phyloP scores from a whole-genome alignment of 2,329 filamentous ascomycete species.

The Reticulascus tulasneorum region DNA sequence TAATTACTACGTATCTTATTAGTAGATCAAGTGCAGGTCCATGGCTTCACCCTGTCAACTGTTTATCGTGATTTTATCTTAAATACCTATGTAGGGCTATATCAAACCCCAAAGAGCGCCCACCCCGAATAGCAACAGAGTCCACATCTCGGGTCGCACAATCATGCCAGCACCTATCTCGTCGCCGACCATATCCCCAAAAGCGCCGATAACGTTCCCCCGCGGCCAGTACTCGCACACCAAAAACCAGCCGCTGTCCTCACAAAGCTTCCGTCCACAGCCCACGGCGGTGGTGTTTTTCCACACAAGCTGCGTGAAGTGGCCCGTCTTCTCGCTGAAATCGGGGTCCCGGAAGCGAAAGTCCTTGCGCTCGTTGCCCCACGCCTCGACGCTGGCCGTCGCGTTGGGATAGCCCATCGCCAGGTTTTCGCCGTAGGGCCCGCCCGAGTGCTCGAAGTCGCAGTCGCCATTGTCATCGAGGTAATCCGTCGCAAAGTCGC shows the following conservation, averaged over 20 bases:
- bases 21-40: too few relatives aligned
- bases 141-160: neutral
- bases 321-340: slow-evolving; percentile 59
- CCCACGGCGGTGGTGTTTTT: slow-evolving; percentile 56
- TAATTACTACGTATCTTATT: too few relatives aligned
- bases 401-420: slow-evolving; percentile 62
- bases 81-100: neutral
- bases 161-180: neutral
- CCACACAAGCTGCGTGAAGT: slow-evolving; percentile 75
- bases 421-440: slow-evolving; percentile 71
- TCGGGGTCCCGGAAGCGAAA: slow-evolving; percentile 57
- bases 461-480: slow-evolving; percentile 32
- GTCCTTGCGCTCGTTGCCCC: slow-evolving; percentile 55
- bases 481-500: slow-evolving; percentile 49
- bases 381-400: slow-evolving; percentile 56
- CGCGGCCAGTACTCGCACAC: slow-evolving; percentile 68
- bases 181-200: slow-evolving; percentile 26
- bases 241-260: slow-evolving; percentile 54
- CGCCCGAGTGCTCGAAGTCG: slow-evolving; percentile 52
- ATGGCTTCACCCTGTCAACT: neutral
- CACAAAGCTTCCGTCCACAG: slow-evolving; percentile 34
- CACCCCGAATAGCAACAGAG: neutral
- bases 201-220: slow-evolving; percentile 58
- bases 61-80: neutral
- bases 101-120: neutral